These are phyloP conservation scores for Serendipita sp. DNA, from an alignment of 768 basidiomycete genomes.

Conservation along the genomic window DNA sequence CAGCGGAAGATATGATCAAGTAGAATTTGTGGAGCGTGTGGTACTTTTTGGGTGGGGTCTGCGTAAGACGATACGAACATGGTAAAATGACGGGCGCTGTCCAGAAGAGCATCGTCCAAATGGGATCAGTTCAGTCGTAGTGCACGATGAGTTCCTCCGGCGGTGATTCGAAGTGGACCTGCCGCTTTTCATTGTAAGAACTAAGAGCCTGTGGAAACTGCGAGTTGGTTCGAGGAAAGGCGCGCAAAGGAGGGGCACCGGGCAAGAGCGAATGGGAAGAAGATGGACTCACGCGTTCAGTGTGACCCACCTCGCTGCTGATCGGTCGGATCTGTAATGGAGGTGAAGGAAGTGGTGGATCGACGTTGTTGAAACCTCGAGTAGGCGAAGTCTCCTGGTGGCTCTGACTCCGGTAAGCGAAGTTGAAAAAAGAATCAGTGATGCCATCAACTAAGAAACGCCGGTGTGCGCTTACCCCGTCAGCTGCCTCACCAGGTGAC, in stretches of 20 bases:
- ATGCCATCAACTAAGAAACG: too few relatives aligned
- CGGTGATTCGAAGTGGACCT: slow-evolving; percentile 3
- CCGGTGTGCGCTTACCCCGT: neutral
- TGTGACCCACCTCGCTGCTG: neutral
- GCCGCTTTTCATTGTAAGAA: slow-evolving; percentile 1
- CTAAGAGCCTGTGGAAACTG: neutral
- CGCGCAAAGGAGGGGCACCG: neutral
- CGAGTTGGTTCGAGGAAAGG: neutral
- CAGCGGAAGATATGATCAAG: neutral
- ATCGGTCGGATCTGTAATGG: too few relatives aligned
- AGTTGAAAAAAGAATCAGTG: too few relatives aligned
- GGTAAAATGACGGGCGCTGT: neutral
- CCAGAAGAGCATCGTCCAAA: neutral
- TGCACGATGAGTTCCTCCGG: neutral
- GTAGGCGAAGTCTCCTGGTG: too few relatives aligned
- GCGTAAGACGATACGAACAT: neutral
- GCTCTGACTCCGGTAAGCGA: too few relatives aligned
- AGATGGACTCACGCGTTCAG: neutral
- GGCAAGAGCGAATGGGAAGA: neutral
- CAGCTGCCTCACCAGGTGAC: neutral
- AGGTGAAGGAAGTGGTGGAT: neutral
- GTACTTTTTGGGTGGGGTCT: neutral
- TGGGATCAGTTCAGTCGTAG: neutral
- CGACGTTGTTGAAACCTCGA: neutral
- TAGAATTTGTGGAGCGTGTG: neutral